Base-by-base conservation (phyloP, 345 rosid genomes). In the Euphorbia peplus region DNA sequence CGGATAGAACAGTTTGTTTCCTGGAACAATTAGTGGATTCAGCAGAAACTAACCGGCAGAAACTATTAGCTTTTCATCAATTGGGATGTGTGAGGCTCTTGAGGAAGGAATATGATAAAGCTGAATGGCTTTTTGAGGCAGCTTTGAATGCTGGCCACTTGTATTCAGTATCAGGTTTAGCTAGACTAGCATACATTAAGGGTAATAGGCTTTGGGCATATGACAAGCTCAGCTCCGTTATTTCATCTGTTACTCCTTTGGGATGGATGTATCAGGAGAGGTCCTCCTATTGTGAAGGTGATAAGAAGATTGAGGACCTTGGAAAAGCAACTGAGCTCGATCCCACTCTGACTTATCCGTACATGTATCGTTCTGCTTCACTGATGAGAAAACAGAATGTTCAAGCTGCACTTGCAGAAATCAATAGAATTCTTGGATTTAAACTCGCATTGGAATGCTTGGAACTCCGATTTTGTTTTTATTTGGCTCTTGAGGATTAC, bases 241-340 rank as follows among this genome's bases (percentile, higher is more conserved):
- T 91, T 68, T 84, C 96, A 61, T 85, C 98, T 21, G 60, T 56
- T 66, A 75, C 83, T 26, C 88, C 89, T 0, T 86, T 86, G 1
- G 99, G 98, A 44, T 91, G 99, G 98, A 91, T 95, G 98, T 85
- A 95, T 73, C 96, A 86, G 65, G 99, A 95, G 80, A 88, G 99
- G 80, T 95, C 99, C 56, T 66, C 91, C 30, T 95, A 83, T 64
- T 90, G 87, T 75, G 99, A 95, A 58, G 90, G 87, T 32, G 84
- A 85, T 56, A 85, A 84, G 78, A 95, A 79, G 65, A 84, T 76
- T 84, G 93, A 90, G 74, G 96, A 95, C 84, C 96, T 95, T 22
- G 87, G 66, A 69, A 91, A 85, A 77, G 96, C 99, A 71, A 90
- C 99, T 15, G 89, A 83, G 18, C 69, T 88, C 66, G 98, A 91